Percentiles rank a stretch among this genome's conserved stretches.
Conservation (phyloP, 306 rosid species). For the Trichosanthes cucumerina region DNA sequence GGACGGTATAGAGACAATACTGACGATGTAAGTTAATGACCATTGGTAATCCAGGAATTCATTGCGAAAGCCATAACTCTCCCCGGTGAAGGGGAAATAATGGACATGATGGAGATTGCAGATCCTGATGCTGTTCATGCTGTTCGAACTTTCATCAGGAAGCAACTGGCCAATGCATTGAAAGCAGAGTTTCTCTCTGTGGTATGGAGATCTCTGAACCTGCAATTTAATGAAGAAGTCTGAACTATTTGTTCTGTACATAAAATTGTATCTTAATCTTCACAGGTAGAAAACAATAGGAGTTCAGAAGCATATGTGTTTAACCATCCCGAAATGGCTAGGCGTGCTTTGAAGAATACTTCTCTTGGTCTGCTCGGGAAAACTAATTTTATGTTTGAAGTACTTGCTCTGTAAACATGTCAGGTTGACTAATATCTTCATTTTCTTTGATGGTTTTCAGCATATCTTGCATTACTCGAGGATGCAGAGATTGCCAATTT, state of each 20-base stretch:
- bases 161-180: constrained; percentile 76
- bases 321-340: constrained; percentile 61
- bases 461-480: constrained; percentile 68
- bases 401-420: constrained; percentile 8
- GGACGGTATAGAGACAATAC: not conserved
- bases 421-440: constrained; percentile 1
- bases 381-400: constrained; percentile 12
- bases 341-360: constrained; percentile 88
- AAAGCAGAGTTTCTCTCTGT: constrained; percentile 55
- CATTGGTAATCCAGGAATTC: constrained; percentile 55
- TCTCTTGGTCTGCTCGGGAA: constrained; percentile 52
- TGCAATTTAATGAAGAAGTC: constrained; percentile 1
- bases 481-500: constrained; percentile 41
- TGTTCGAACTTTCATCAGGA: constrained; percentile 75
- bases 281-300: constrained; percentile 63
- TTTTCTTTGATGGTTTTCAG: constrained; percentile 34
- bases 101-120: constrained; percentile 96
- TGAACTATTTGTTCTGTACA: constrained; percentile 2
- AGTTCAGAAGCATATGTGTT: constrained; percentile 64
- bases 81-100: constrained; percentile 98
- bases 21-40: constrained; percentile 10
- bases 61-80: constrained; percentile 86
- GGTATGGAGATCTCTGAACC: constrained; percentile 35
- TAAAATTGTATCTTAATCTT: constrained; percentile 8
- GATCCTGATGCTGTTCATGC: constrained; percentile 96